Base-by-base conservation (phyloP, 2,329 filamentous ascomycete species). In the Leptographium galeiforme region DNA sequence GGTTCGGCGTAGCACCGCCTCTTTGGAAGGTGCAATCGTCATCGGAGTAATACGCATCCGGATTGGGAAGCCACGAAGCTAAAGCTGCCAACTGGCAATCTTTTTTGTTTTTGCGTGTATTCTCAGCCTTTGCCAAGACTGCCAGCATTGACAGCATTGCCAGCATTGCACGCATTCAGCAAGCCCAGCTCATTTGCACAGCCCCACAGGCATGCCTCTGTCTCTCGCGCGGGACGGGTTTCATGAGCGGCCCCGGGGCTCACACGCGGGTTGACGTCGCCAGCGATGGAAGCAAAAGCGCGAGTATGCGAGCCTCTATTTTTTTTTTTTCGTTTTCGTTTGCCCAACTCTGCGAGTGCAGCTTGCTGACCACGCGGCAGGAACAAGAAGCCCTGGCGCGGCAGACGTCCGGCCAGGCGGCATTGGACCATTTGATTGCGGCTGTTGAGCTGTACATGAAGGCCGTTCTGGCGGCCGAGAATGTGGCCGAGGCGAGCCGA, bases 361-460 rank as follows among this genome's bases (percentile, higher is more conserved):
- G 33, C 2, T 12, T 4, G 12, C 43, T 32, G 11, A 25, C 48
- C 10, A 33, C 19, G 12, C 11, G 16, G 10, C 41, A 58, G 54
- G 54, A 56, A 33, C 49, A 54, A 6, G 60, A 60, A 41, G 53
- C 53, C n/a, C 36, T 60, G 56, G 53, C 55, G 14, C 18, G 49
- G 47, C 55, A 49, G 40, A 30, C 55, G 0, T 46, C 51, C 1
- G 56, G 54, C 48, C 52, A 78, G 59, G 81, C 82, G 60, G 89
- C 88, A 45, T 74, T 96, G 53, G 72, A 82, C 51, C 78, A 87
- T 65, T 84, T 88, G 50, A 88, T 95, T 63, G 72, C 76, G 58
- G 87, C 86, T 6, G 85, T 83, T 25, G 89, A 96, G 64, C 72
- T 85, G 50, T 90, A 93, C 60, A 87, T 96, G 81, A 79, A 80